Percentiles rank a stretch among this genome's conserved stretches.
These are phyloP conservation scores for Cicer arietinum DNA, from an alignment of 306 rosid species.

Conservation along the genomic window DNA sequence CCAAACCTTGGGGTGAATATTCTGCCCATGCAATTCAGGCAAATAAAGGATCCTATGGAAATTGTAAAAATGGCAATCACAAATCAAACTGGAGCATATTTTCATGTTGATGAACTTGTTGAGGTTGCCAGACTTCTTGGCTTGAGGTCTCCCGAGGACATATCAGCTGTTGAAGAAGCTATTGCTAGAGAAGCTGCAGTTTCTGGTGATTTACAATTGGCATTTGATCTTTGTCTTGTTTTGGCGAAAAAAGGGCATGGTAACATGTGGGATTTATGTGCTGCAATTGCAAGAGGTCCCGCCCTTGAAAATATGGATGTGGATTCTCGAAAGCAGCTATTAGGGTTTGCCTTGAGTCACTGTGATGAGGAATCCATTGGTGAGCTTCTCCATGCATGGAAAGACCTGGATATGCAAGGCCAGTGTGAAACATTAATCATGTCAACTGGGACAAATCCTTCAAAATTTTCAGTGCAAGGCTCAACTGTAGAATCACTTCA, in stretches of 20 bases:
- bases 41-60: conserved; percentile 94
- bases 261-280: conserved; percentile 91
- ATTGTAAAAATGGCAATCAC: conserved; percentile 88
- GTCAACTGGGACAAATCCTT: conserved; percentile 61
- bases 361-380: conserved; percentile 94
- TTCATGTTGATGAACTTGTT: conserved; percentile 93
- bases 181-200: conserved; percentile 99
- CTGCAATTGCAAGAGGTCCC: conserved; percentile 99
- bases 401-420: conserved; percentile 96
- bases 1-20: conserved; percentile 95
- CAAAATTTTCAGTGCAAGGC: conserved; percentile 61
- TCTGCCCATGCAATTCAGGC: conserved; percentile 95
- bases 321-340: conserved; percentile 80
- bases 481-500: conserved; percentile 58
- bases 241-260: conserved; percentile 92
- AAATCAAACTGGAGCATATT: conserved; percentile 84
- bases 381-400: conserved; percentile 94
- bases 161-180: conserved; percentile 91
- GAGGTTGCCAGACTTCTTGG: conserved; percentile 94
- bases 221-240: conserved; percentile 95
- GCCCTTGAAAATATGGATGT: conserved; percentile 94
- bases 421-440: conserved; percentile 75
- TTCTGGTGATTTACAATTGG: conserved; percentile 97
- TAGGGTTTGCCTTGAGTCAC: conserved; percentile 93
- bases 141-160: conserved; percentile 73